These are phyloP conservation scores for Clonostachys rosea DNA, from an alignment of 2,329 filamentous ascomycete genomes.

Conservation along the genomic window DNA sequence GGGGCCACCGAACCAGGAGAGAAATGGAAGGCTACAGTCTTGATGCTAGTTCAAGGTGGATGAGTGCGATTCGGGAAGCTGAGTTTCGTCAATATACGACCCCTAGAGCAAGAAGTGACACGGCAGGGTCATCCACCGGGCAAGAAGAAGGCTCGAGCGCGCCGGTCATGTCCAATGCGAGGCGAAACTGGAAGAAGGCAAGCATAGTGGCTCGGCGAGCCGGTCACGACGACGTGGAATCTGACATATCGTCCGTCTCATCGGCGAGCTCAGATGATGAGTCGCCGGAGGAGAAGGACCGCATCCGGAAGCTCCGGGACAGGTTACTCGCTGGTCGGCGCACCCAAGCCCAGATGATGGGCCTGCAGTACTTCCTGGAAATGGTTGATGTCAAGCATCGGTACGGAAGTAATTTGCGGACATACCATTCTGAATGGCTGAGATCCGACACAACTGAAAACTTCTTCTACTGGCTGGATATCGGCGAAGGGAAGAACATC, in stretches of 20 bases:
- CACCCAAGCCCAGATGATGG: constrained; percentile 73
- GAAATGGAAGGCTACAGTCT: constrained; percentile 66
- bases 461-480: constrained; percentile 92
- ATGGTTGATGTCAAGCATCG: constrained; percentile 86
- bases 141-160: constrained; percentile 4
- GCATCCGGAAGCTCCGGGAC: constrained; percentile 29
- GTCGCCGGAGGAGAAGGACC: constrained; percentile 29
- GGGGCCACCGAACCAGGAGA: constrained; percentile 69
- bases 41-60: constrained; percentile 67
- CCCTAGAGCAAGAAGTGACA: constrained; percentile 3
- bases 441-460: constrained; percentile 72
- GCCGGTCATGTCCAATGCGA: constrained; percentile 34
- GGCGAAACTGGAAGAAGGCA: constrained; percentile 71
- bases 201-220: constrained; percentile 68
- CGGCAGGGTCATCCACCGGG: not conserved
- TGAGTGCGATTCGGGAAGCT: constrained; percentile 57
- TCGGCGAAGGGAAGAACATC: constrained; percentile 67
- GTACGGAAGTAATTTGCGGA: constrained; percentile 76
- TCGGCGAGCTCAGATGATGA: constrained; percentile 22
- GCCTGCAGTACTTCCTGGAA: constrained; percentile 77
- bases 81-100: constrained; percentile 45
- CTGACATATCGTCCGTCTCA: constrained; percentile 30
- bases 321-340: constrained; percentile 53
- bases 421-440: constrained; percentile 85
- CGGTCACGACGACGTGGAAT: constrained; percentile 59